Evolutionary conservation across 2,329 filamentous ascomycete genomes (phyloP).

Genomic region (Colletotrichum godetiae): DNA sequence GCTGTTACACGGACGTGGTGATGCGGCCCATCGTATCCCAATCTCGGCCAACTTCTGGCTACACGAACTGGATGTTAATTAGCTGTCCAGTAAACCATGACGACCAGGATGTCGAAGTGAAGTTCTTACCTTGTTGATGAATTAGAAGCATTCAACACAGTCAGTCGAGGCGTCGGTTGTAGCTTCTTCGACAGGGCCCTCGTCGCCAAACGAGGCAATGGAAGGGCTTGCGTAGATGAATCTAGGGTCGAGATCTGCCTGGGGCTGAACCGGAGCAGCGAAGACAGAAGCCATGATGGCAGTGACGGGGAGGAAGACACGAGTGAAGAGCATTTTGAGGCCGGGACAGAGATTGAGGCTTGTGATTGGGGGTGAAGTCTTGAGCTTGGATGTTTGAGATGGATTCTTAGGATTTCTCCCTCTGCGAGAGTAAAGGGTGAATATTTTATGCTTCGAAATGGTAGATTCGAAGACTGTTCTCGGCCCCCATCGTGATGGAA

Average conservation of each 20-base stretch:
- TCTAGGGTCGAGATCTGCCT: background rate
- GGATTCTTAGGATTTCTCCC: too few relatives aligned
- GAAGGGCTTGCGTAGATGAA: background rate
- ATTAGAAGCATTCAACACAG: background rate
- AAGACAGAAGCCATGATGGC: background rate
- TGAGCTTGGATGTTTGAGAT: too few relatives aligned
- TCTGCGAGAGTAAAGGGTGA: too few relatives aligned
- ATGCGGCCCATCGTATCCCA: too few relatives aligned
- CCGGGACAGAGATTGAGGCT: too few relatives aligned
- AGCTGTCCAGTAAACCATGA: background rate
- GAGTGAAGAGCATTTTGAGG: background rate
- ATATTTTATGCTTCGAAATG: background rate
- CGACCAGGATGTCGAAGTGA: too few relatives aligned
- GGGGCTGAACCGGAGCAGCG: background rate
- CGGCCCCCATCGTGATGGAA: rapidly evolving
- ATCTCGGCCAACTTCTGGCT: background rate
- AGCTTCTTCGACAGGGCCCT: background rate
- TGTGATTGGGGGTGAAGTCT: too few relatives aligned
- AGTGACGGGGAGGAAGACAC: background rate
- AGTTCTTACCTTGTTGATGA: background rate
- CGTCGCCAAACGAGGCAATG: background rate
- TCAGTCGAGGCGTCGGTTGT: background rate
- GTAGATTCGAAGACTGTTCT: background rate
- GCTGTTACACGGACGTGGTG: too few relatives aligned
- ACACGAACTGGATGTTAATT: background rate